Percentiles rank a stretch among this genome's conserved stretches.
Evolutionary conservation across 1,139 yeast genomes (phyloP).

Genomic region (Pichia sp.): DNA sequence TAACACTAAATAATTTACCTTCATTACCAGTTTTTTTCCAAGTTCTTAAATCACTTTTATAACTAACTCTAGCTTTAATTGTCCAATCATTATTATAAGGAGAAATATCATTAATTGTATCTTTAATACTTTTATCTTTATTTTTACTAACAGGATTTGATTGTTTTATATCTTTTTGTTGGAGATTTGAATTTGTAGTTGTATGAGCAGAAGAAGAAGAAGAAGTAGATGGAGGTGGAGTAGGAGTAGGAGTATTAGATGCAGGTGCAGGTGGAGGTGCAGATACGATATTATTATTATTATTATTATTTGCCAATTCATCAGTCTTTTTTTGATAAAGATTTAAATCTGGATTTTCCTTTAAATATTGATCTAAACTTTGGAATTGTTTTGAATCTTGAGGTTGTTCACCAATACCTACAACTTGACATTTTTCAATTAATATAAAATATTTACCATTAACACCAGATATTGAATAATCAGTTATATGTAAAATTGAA

Average conservation of each 20-base stretch:
- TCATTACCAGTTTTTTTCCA: constrained; percentile 86
- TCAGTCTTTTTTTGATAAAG: neutral
- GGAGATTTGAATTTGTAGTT: neutral
- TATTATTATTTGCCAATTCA: neutral
- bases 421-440: constrained; percentile 23
- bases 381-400: constrained; percentile 9
- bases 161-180: neutral
- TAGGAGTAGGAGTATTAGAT: neutral
- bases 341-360: constrained; percentile 20
- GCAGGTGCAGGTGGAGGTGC: neutral
- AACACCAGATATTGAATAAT: constrained; percentile 21
- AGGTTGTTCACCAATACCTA: constrained; percentile 18
- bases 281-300: neutral
- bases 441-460: constrained; percentile 26
- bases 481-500: constrained; percentile 15
- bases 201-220: neutral
- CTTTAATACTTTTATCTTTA: too few relatives aligned
- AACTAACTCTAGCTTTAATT: constrained; percentile 84
- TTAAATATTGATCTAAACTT: constrained; percentile 23
- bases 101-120: constrained; percentile 77
- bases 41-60: constrained; percentile 79
- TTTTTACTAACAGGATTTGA: neutral
- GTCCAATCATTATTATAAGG: constrained; percentile 92
- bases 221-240: neutral
- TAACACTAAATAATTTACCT: constrained; percentile 84